Percentiles rank a stretch among this genome's conserved stretches.
These are phyloP conservation scores for Thinopyrum elongatum DNA, from an alignment of 176 grass and related monocot genomes.

Conservation along the genomic window DNA sequence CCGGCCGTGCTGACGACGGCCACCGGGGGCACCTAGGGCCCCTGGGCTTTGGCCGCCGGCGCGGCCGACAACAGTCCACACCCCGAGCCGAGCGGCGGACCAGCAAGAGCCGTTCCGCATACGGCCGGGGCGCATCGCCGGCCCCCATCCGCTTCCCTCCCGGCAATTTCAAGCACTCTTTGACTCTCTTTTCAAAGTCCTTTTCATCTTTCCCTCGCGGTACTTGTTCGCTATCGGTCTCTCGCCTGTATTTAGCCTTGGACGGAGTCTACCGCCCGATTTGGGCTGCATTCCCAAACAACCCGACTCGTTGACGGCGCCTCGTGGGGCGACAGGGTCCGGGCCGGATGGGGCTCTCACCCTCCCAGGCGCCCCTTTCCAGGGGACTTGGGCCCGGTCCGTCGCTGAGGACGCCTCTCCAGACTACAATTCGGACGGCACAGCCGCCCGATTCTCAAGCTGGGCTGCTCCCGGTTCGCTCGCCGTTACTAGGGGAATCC, in stretches of 20 bases:
- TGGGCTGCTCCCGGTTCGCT: constrained; percentile 19
- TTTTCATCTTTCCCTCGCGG: constrained; percentile 80
- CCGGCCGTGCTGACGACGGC: too few species aligned
- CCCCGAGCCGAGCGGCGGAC: constrained; percentile 25
- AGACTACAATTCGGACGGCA: background rate
- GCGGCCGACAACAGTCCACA: background rate
- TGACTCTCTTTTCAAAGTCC: constrained; percentile 89
- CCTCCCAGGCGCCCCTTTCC: constrained; percentile 62
- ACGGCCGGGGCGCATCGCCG: constrained; percentile 38
- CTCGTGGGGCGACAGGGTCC: constrained; percentile 56
- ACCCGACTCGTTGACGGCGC: constrained; percentile 47
- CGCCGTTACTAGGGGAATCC: constrained; percentile 46
- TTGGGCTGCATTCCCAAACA: constrained; percentile 61
- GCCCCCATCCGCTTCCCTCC: constrained; percentile 83
- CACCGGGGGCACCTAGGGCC: too few species aligned
- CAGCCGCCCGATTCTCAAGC: background rate
- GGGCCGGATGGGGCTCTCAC: constrained; percentile 64
- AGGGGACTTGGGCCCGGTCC: constrained; percentile 49
- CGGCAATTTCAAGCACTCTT: constrained; percentile 83
- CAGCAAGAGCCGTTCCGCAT: constrained; percentile 23
- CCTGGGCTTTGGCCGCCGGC: too few species aligned
- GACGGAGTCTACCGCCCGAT: constrained; percentile 54
- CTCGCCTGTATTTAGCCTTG: constrained; percentile 66
- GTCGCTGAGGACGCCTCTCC: constrained; percentile 47
- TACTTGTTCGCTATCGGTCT: constrained; percentile 73